Evolutionary conservation across 208 protist genomes (phyloP), one percentile per base, ranked within the genome.

Genomic region (Wallacemonas sp.): DNA sequence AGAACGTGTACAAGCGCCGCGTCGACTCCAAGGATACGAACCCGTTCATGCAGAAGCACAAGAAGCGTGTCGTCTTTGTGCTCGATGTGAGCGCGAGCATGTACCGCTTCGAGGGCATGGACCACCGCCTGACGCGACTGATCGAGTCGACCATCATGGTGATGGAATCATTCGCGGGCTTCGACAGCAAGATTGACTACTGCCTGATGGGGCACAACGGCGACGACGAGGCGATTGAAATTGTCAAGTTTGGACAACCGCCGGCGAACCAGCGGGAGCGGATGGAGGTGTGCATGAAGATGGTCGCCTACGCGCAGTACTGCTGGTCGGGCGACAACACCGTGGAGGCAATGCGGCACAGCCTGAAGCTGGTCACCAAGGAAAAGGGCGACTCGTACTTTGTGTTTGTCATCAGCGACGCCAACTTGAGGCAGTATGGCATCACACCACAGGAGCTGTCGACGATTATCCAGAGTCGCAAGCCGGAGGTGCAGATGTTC

Each of bases 331-430:
- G 94, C 23, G 93, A 98, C 72, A 91, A 90, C 76, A 97, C 93
- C 4, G 82, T 98, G 5, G 81, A 94, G 75, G 85, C 89, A 5
- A 95, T 95, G 79, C 74, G 74, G 33, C 38, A 76, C 14, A 92
- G 89, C 50, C 62, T 97, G n/a, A 70, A 90, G 18, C 61, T 86
- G 5, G 84, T 91, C 23, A 87, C 80, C 11, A 73, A 84, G 36
- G 77, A 92, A 57, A 91, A 94, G 55, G 93, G 82, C 2, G 92
- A 97, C 63, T 82, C 97, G 23, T 92, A 92, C 67, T 94, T 98
- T 78, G 95, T 98, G 3, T 92, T 98, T 74, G 78, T 98, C 16
- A 82, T 98, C 42, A 95, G 86, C 61, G 97, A 98, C 61, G 97
- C 97, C 23, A 98, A 98, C 65, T 75, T 98, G 39, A 76, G 78